Evolutionary conservation across 2,329 filamentous ascomycete genomes (phyloP).

Genomic region (Sarocladiaceae sp.): DNA sequence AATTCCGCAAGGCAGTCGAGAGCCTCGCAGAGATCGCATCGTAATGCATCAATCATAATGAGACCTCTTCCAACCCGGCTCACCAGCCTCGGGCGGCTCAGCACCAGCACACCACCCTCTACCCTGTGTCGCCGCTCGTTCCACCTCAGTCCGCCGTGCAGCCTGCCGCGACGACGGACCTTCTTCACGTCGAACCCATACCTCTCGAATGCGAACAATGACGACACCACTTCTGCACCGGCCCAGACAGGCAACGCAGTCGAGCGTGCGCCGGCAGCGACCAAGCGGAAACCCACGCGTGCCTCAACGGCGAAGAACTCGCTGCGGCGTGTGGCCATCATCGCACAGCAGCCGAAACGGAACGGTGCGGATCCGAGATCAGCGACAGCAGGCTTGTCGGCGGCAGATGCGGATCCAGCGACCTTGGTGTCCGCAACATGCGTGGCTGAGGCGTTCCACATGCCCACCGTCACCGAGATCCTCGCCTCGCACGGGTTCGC

Average conservation of each 20-base stretch:
- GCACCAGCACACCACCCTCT: neutral
- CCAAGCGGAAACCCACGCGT: constrained; percentile 41
- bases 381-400: constrained; percentile 15
- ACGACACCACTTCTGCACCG: constrained; percentile 15
- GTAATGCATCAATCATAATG: too few relatives aligned
- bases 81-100: neutral
- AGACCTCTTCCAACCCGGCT: constrained; percentile 1
- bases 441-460: constrained; percentile 58
- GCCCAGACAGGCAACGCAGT: constrained; percentile 11
- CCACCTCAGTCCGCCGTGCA: constrained; percentile 37
- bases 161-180: constrained; percentile 47
- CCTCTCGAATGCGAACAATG: constrained; percentile 35
- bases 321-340: constrained; percentile 76
- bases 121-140: constrained; percentile 42
- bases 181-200: constrained; percentile 63
- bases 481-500: constrained; percentile 53
- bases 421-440: constrained; percentile 53
- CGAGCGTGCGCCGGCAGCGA: constrained; percentile 15
- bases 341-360: constrained; percentile 61
- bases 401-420: constrained; percentile 27
- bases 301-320: constrained; percentile 58
- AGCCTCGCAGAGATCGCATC: too few relatives aligned
- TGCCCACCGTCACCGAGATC: constrained; percentile 52
- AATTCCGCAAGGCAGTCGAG: neutral
- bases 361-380: constrained; percentile 25